Percentiles rank a stretch among this genome's conserved stretches.
Evolutionary conservation across 768 basidiomycete species (phyloP).

Genomic region (Amanita polypyramis): DNA sequence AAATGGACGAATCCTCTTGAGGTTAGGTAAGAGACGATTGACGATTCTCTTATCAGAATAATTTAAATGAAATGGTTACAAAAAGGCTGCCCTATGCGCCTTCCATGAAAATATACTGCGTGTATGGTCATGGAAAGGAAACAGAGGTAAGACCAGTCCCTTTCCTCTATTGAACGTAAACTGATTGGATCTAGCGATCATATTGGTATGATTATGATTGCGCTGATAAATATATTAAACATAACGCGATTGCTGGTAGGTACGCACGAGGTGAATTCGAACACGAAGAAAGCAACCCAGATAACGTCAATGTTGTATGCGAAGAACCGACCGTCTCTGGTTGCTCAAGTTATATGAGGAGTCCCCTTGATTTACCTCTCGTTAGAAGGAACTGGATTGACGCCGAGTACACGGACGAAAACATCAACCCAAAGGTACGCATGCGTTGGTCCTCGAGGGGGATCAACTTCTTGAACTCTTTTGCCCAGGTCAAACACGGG

Average conservation of each 20-base stretch:
- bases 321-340: constrained; percentile 27
- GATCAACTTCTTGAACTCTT: not conserved
- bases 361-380: constrained; percentile 29
- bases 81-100: constrained; percentile 78
- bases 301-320: constrained; percentile 33
- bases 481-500: constrained; percentile 56
- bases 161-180: not conserved
- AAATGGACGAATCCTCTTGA: constrained; percentile 95
- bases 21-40: constrained; percentile 43
- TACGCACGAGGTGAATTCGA: constrained; percentile 66
- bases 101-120: constrained; percentile 84
- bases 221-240: not conserved
- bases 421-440: constrained; percentile 40
- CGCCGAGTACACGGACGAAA: constrained; percentile 63
- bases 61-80: not conserved
- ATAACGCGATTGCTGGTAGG: constrained; percentile 23
- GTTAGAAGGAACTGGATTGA: constrained; percentile 59
- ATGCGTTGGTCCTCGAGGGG: not conserved
- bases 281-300: constrained; percentile 45
- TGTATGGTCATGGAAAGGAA: constrained; percentile 93
- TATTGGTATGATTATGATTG: constrained; percentile 49
- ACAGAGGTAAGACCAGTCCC: constrained; percentile 57
- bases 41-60: not conserved
- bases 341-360: constrained; percentile 30
- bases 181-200: constrained; percentile 43